Percentiles rank a stretch among this genome's conserved stretches.
phyloP scores from a whole-genome alignment of 2,329 filamentous ascomycete species.

The Alternaria panax region DNA sequence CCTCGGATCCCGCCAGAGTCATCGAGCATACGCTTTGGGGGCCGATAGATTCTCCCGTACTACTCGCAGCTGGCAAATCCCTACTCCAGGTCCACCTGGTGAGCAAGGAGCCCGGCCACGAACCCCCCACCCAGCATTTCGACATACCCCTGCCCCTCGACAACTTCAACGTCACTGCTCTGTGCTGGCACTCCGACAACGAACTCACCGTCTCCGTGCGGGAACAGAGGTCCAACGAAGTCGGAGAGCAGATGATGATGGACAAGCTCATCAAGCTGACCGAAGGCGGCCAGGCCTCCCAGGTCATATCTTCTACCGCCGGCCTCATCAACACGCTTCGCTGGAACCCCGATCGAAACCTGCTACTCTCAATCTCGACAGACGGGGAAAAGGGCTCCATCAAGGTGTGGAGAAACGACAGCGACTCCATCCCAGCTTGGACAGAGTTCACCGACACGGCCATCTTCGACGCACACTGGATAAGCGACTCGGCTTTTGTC shows the following conservation, averaged over 20 bases:
- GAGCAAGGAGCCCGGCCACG: constrained; percentile 17
- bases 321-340: constrained; percentile 48
- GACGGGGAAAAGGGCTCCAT: constrained; percentile 50
- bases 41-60: constrained; percentile 36
- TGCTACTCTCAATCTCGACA: constrained; percentile 50
- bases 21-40: constrained; percentile 50
- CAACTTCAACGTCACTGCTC: constrained; percentile 45
- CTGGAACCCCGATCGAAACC: constrained; percentile 45
- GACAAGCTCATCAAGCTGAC: constrained; percentile 48
- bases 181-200: constrained; percentile 46
- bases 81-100: constrained; percentile 45
- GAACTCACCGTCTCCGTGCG: constrained; percentile 46
- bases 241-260: constrained; percentile 48
- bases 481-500: constrained; percentile 52
- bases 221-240: constrained; percentile 47
- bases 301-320: constrained; percentile 47
- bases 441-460: constrained; percentile 51
- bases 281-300: constrained; percentile 39
- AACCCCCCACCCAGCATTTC: constrained; percentile 23
- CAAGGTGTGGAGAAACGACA: constrained; percentile 48
- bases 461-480: constrained; percentile 56
- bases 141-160: constrained; percentile 40
- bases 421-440: constrained; percentile 51
- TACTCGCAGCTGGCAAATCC: constrained; percentile 48
- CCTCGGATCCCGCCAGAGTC: constrained; percentile 30